Percentiles rank a stretch among this genome's conserved stretches.
Conservation (phyloP, 2,329 filamentous ascomycete genomes). For the Aspergillus sojae region DNA sequence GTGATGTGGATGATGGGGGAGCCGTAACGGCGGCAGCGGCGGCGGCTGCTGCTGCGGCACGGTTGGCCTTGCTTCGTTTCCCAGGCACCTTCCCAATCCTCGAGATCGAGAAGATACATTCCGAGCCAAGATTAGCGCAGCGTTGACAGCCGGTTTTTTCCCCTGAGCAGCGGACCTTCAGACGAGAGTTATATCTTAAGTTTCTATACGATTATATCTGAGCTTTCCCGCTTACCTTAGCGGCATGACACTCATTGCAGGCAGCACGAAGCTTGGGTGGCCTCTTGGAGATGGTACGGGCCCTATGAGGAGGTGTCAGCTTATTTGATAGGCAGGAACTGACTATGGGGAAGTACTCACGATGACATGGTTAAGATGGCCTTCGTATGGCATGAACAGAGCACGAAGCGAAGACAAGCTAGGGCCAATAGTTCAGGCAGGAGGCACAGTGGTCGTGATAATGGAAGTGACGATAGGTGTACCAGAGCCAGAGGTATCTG, state of each 20-base stretch:
- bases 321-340: neutral
- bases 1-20: conserved; percentile 24
- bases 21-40: conserved; percentile 1
- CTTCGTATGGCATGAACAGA: conserved; percentile 1
- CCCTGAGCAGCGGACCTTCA: conserved; percentile 21
- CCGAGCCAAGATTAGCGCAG: conserved; percentile 16
- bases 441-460: neutral
- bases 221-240: conserved; percentile 12
- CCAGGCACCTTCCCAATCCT: conserved; percentile 22
- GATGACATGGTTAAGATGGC: conserved; percentile 8
- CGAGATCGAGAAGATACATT: conserved; percentile 22
- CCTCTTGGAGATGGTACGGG: conserved; percentile 13
- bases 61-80: conserved; percentile 21
- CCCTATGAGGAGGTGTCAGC: conserved; percentile 4
- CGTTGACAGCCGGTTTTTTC: conserved; percentile 22
- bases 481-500: neutral
- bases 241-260: conserved; percentile 21
- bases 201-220: neutral
- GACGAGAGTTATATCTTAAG: neutral
- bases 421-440: conserved; percentile 2
- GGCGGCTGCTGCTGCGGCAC: conserved; percentile 11
- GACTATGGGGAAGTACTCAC: neutral
- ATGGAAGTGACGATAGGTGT: neutral
- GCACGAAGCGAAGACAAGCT: neutral
- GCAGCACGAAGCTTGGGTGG: conserved; percentile 20